Evolutionary conservation across 129 eudicot genomes (phyloP), one percentile per base, ranked within the genome.

Genomic region (Flaveria brownii): DNA sequence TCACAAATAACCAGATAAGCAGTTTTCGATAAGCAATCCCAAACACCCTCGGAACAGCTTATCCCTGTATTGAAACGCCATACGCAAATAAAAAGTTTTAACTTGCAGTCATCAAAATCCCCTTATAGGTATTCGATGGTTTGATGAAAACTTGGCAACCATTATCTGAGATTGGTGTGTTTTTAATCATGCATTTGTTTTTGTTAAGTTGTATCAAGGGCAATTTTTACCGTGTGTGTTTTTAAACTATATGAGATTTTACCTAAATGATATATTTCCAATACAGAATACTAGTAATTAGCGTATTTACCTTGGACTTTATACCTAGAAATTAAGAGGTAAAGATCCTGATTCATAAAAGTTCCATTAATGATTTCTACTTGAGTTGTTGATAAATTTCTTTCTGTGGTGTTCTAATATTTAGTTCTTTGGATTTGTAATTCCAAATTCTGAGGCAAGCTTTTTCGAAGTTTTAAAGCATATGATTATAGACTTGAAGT

Each of bases 191-290:
- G 57, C 20, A 14, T 51, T 16, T 51, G 57, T 15, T 51, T 51
- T 51, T 51, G 57, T 51, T 51, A 51, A 51, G 57, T 51, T 51
- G 57, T 51, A 51, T 51, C 20, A 51, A 51, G 57, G 54, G 64
- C 18, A 61, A 61, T 3, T 10, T 10, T 23, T 9, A 60, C n/a
- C 17, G 3, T 25, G 67, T 26, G 23, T 61, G 30, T 36, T 10
- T 59, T 11, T 15, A 51, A 51, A 23, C 12, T 23, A 23, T 16
- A 61, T 12, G n/a, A 10, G 16, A 61, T 23, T 5, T 2, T 61
- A 61, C 39, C 26, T 61, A 25, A 23, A 9, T 23, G 67, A 60
- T 11, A 61, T 17, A 10, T 61, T 61, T 2, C 36, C 4, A 9
- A 60, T 22, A 25, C 20, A 22, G 41, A 25, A 60, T 20, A 60